Base-by-base conservation (phyloP, 1,284 basidiomycete genomes). In the Cronartium ribicola region DNA sequence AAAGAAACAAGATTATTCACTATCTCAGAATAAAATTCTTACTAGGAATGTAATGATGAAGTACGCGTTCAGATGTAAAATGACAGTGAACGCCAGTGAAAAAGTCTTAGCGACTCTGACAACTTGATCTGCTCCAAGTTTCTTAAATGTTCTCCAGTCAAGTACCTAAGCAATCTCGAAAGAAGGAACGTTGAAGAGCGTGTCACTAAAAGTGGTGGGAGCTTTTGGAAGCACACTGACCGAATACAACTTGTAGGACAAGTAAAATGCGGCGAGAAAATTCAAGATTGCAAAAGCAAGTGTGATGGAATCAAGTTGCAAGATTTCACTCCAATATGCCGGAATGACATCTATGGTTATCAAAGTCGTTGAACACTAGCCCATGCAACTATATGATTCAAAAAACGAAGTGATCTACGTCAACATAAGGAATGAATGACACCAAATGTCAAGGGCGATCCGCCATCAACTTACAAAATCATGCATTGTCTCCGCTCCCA, bases 101-200 rank as follows among this genome's bases (percentile, higher is more conserved):
- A 72, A 29, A 29, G 46, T 72, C 36, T 72, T 48, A 5, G 70
- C 70, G 8, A 72, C 57, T 51, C 70, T 48, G 14, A 72, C 63
- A 7, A 57, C 44, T 57, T 55, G 29, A 66, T 55, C 60, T 13
- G 70, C 70, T 4, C 70, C 70, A 5, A 72, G 55, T 37, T 59
- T 72, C 17, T 72, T 72, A 51, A 72, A 72, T 17, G 48, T 72
- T 37, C 70, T 61, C 70, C 70, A 72, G 41, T 72, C 70, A 20
- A 72, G 44, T 10, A 72, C 70, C 70, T 72, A 62, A 2, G 37
- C 55, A 37, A 8, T 43, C 51, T 40, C 39, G 2, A 14, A 55
- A 17, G 3, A 22, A 37, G 48, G 14, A 39, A 66, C 2, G 10
- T 37, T 29, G n/a, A 17, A 3, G n/a, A 66, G 3, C n/a, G 48